Evolutionary conservation across 2,329 filamentous ascomycete genomes (phyloP).

Genomic region (Myriosclerotinia scirpicola): DNA sequence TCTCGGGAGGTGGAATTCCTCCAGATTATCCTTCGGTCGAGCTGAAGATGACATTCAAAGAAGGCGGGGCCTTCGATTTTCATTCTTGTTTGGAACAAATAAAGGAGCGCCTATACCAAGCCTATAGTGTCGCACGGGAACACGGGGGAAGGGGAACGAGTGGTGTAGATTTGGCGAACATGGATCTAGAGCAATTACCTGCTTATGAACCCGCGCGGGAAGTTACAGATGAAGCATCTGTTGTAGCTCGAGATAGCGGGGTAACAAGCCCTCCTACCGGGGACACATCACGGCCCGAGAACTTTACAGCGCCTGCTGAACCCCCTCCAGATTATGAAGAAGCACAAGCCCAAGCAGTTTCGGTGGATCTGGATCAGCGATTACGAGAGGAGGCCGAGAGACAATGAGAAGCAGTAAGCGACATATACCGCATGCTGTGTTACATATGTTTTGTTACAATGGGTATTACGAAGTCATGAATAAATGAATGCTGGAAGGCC

Average conservation of each 20-base stretch:
- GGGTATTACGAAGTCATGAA: constrained; percentile 25
- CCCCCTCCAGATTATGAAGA: constrained; percentile 92
- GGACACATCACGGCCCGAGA: constrained; percentile 23
- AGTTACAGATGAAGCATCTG: constrained; percentile 26
- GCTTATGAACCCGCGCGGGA: constrained; percentile 68
- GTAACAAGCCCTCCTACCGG: constrained; percentile 26
- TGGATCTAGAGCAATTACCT: constrained; percentile 83
- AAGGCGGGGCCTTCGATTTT: constrained; percentile 93
- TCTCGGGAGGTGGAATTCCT: constrained; percentile 80
- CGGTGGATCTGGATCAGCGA: constrained; percentile 62
- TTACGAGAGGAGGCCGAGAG: constrained; percentile 71
- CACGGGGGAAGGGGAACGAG: constrained; percentile 54
- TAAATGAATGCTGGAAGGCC: constrained; percentile 21
- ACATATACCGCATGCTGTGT: constrained; percentile 18
- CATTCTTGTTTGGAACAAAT: constrained; percentile 79
- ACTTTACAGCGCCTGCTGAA: constrained; percentile 57
- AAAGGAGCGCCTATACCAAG: constrained; percentile 79
- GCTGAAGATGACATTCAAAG: constrained; percentile 85
- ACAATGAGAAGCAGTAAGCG: constrained; percentile 20
- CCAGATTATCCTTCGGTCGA: constrained; percentile 71
- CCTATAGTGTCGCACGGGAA: constrained; percentile 70
- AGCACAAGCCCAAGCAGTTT: constrained; percentile 70
- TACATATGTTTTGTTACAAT: constrained; percentile 18
- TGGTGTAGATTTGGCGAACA: constrained; percentile 56
- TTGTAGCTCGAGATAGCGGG: constrained; percentile 32